These are phyloP conservation scores for Limonium bicolor DNA, from an alignment of 148 eudicot species.

Conservation along the genomic window DNA sequence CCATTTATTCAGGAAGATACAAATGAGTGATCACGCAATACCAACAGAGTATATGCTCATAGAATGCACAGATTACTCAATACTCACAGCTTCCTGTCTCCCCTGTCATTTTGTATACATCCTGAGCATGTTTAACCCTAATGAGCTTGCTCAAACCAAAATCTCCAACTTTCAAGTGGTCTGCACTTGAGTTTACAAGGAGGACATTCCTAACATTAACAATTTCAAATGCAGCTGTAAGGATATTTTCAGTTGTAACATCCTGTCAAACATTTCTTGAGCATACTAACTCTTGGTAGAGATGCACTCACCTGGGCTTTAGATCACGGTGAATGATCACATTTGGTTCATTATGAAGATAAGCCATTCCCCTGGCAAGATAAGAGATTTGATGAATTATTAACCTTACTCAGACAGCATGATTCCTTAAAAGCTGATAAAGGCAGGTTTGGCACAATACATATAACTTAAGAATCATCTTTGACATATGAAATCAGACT, in stretches of 20 bases:
- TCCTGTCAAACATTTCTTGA: neutral
- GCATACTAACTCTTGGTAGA: neutral
- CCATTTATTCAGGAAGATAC: conserved; percentile 5
- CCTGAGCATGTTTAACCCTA: conserved; percentile 73
- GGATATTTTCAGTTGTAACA: too few species aligned
- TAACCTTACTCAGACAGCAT: too few species aligned
- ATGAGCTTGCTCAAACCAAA: conserved; percentile 98
- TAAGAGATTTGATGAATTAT: too few species aligned
- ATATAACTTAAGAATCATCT: too few species aligned
- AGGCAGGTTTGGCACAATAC: too few species aligned
- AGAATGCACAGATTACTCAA: neutral
- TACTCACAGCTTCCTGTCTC: conserved; percentile 95
- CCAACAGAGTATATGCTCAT: conserved; percentile 1
- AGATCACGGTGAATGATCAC: conserved; percentile 85
- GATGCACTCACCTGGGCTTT: conserved; percentile 67
- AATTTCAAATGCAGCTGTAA: too few species aligned
- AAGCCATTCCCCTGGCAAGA: conserved; percentile 76
- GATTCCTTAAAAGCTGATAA: too few species aligned
- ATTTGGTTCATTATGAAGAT: conserved; percentile 95
- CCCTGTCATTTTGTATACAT: conserved; percentile 95
- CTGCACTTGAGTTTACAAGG: conserved; percentile 84
- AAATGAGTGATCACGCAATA: conserved; percentile 1
- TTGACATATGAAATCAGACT: too few species aligned
- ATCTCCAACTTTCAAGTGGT: conserved; percentile 96
- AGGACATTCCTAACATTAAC: conserved; percentile 67